Conservation (phyloP, 192 early-diverging fungal species). For the Gryganskiella cystojenkinii region DNA sequence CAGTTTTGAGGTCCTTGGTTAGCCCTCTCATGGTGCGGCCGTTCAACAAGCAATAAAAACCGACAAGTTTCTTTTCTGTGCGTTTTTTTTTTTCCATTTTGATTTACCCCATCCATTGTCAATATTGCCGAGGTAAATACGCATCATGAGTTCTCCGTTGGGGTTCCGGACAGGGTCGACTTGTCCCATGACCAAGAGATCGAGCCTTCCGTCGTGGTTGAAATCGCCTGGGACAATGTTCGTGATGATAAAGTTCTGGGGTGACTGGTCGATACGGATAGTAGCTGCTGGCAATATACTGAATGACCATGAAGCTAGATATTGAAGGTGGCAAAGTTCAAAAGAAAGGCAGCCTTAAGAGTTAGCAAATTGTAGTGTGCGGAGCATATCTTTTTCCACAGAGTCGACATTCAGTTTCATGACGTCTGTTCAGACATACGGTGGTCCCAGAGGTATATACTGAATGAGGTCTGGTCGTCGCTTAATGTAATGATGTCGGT, state of each 20-base stretch:
- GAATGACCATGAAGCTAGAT: conserved; percentile 54
- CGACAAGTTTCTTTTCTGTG: background rate
- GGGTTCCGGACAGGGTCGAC: conserved; percentile 33
- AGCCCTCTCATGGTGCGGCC: background rate
- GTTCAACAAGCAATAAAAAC: background rate
- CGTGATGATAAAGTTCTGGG: conserved; percentile 62
- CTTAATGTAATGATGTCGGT: conserved; percentile 86
- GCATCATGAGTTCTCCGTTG: conserved; percentile 66
- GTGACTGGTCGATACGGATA: conserved; percentile 48
- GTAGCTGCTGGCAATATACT: conserved; percentile 58
- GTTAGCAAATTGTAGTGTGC: background rate
- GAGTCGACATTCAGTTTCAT: conserved; percentile 1
- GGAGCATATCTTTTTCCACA: background rate
- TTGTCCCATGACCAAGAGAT: conserved; percentile 83
- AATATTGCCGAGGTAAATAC: conserved; percentile 79
- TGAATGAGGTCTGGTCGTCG: conserved; percentile 72
- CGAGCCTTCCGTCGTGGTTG: conserved; percentile 89
- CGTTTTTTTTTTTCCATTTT: background rate
- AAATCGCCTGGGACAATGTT: conserved; percentile 90
- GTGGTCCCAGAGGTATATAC: conserved; percentile 79
- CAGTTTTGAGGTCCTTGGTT: background rate
- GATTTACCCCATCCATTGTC: conserved; percentile 66
- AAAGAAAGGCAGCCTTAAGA: background rate
- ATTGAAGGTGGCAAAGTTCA: too few relatives aligned
- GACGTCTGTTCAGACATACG: conserved; percentile 38